phyloP scores from a whole-genome alignment of 495 filamentous ascomycete species.

The Filosporella fistucella region DNA sequence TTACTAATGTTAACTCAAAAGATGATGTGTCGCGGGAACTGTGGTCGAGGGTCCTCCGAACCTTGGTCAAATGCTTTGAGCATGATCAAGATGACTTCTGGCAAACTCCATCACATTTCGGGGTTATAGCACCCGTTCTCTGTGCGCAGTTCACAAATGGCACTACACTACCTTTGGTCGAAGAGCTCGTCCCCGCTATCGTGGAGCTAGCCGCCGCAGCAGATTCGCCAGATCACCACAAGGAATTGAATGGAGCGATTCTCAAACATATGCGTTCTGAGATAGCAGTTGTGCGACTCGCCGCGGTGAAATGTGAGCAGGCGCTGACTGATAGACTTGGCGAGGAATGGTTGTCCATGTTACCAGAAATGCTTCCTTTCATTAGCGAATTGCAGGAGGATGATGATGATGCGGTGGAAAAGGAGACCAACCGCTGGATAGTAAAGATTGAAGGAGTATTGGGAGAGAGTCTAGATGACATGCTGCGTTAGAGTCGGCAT shows the following conservation, averaged over 20 bases:
- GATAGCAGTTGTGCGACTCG: constrained; percentile 59
- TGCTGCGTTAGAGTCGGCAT: constrained; percentile 78
- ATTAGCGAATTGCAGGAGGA: constrained; percentile 95
- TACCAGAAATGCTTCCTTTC: constrained; percentile 92
- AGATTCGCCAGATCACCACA: constrained; percentile 82
- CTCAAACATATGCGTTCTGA: constrained; percentile 73
- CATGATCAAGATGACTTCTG: constrained; percentile 80
- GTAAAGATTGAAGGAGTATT: constrained; percentile 79
- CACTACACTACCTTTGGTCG: constrained; percentile 31
- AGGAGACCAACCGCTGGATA: constrained; percentile 83
- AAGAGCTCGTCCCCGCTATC: constrained; percentile 49
- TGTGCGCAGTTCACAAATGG: constrained; percentile 62
- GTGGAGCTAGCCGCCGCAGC: constrained; percentile 75
- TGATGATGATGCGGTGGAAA: constrained; percentile 87
- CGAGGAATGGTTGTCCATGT: constrained; percentile 84
- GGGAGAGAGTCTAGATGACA: constrained; percentile 82
- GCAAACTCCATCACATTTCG: constrained; percentile 85
- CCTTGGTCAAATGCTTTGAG: constrained; percentile 69
- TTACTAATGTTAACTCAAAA: constrained; percentile 45
- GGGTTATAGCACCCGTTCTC: constrained; percentile 61
- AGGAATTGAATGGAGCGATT: constrained; percentile 72
- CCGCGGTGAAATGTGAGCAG: constrained; percentile 74
- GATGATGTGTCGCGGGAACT: constrained; percentile 49
- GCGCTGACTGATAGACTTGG: constrained; percentile 72
- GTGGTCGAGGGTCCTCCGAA: constrained; percentile 59